Conservation (phyloP, 2,329 filamentous ascomycete genomes). For the Fusarium pseudocircinatum region DNA sequence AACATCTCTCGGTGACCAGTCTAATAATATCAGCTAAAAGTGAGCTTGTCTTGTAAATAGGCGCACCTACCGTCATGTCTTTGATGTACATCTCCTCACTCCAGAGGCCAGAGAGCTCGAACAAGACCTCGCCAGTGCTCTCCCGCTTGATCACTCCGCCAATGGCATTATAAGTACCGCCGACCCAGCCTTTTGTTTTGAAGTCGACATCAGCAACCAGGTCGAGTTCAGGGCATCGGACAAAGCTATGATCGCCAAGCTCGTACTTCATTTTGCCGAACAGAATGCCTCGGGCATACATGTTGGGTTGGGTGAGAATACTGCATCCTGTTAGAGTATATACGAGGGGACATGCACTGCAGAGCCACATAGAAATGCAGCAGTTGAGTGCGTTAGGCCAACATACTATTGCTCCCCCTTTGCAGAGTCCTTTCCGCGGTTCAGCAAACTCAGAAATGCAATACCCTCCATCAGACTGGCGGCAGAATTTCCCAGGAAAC, state of each 20-base stretch:
- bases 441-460: constrained; percentile 83
- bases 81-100: constrained; percentile 95
- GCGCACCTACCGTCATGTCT: constrained; percentile 71
- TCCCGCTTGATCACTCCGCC: constrained; percentile 91
- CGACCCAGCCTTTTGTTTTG: constrained; percentile 98
- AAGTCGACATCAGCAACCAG: constrained; percentile 94
- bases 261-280: constrained; percentile 99
- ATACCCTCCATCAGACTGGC: constrained; percentile 99
- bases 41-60: background rate
- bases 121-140: constrained; percentile 85
- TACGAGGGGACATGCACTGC: background rate
- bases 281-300: constrained; percentile 96
- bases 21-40: constrained; percentile 54
- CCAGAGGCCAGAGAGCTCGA: constrained; percentile 92
- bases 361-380: background rate
- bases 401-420: constrained; percentile 88
- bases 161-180: constrained; percentile 95
- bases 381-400: background rate
- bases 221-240: constrained; percentile 88
- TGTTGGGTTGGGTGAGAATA: constrained; percentile 96
- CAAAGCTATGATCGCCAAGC: constrained; percentile 93
- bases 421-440: constrained; percentile 72
- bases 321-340: constrained; percentile 54
- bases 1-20: constrained; percentile 89
- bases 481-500: constrained; percentile 95